Evolutionary conservation across 148 eudicot genomes (phyloP).

Genomic region (Persicaria maculosa): DNA sequence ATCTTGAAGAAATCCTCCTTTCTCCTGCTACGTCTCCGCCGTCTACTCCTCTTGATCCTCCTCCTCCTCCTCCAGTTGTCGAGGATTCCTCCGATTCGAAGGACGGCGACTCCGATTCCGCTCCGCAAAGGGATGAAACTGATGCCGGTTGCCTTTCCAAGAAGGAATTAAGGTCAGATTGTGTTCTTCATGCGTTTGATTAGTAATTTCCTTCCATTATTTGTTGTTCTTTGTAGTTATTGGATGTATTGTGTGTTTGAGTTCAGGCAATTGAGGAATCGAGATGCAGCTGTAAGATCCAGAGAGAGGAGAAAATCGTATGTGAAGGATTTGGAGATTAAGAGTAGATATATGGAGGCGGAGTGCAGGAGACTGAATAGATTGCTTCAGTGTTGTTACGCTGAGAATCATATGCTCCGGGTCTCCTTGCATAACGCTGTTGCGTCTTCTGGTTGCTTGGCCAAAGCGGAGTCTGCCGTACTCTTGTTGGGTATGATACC

Average conservation of each 20-base stretch:
- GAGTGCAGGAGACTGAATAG: conserved; percentile 84
- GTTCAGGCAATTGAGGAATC: conserved; percentile 73
- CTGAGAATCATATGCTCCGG: conserved; percentile 85
- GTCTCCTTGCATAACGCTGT: conserved; percentile 59
- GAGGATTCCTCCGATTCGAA: conserved; percentile 19
- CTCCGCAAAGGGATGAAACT: not conserved
- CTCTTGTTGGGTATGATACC: conserved; percentile 86
- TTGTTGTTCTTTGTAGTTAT: not conserved
- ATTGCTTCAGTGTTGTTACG: conserved; percentile 72
- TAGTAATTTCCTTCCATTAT: not conserved
- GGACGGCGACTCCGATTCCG: conserved; percentile 11
- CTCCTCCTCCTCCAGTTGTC: not conserved
- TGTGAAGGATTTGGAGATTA: conserved; percentile 79
- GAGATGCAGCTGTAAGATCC: conserved; percentile 88
- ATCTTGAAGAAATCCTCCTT: not conserved
- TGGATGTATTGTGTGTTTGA: not conserved
- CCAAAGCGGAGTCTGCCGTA: conserved; percentile 99
- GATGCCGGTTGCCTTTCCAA: not conserved
- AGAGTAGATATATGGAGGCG: conserved; percentile 76
- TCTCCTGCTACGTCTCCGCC: not conserved
- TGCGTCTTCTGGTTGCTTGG: conserved; percentile 60
- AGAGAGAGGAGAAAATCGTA: conserved; percentile 91
- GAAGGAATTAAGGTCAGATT: not conserved
- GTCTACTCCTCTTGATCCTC: not conserved
- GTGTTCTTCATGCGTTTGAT: not conserved